Evolutionary conservation across 2,329 filamentous ascomycete species (phyloP), one percentile per base, ranked within the genome.

Genomic region (Alternaria viburni): DNA sequence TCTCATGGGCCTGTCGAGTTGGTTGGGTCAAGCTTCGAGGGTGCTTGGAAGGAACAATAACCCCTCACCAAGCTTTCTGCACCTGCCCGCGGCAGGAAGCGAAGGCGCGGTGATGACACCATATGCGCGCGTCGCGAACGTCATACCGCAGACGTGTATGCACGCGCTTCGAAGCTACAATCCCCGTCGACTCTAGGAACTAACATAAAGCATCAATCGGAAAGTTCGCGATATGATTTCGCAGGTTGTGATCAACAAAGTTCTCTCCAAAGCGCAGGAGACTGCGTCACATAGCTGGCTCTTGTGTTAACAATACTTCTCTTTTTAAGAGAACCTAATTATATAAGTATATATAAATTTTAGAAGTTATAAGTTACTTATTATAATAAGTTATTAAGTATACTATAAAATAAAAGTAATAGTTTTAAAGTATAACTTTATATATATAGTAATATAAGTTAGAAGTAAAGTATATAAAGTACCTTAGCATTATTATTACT

Each of bases 201-300:
- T 6, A 2, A 17, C 15, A 28, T 12, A 23, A 19, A 51, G 28
- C 8, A 36, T 51, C 5, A 7, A 7, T 23, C 28, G 17, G 6
- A 3, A 9, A 25, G 49, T 52, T 36, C 6, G 23, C 49, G 30
- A 21, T 10, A 70, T 72, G 64, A 65, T 72, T 81, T 92, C 89
- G 11, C 90, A 91, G 81, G 92, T 58, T 9, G 5, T 70, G 2
- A 61, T 76, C 25, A 54, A 65, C 15, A 70, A 62, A 36, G 68
- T 73, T 8, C 69, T 75, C 6, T 23, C 59, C 7, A 74, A 77
- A 57, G 78, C 77, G 26, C 67, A 75, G 50, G 55, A 65, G 10
- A 68, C 78, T 9, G 75, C 81, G 21, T 73, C 73, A 2, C 80
- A 81, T 62, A 79, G 76, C 64, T 82, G 80, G 81, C n/a, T n/a